Evolutionary conservation across 2,329 filamentous ascomycete genomes (phyloP).

Genomic region (Fusarium citri): DNA sequence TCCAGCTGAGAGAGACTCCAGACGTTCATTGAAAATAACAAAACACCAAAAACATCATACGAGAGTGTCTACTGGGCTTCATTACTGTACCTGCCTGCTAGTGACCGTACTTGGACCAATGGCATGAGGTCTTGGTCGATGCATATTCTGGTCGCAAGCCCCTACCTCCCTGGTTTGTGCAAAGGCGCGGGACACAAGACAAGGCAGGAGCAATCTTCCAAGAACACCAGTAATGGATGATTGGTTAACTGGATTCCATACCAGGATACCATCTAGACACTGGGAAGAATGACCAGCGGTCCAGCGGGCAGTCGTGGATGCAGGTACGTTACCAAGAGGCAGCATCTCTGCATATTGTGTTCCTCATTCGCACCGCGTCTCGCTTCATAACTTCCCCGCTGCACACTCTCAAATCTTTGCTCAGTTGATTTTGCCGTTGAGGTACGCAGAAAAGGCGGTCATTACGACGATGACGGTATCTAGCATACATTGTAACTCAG

Average conservation of each 20-base stretch:
- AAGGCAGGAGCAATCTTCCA: neutral
- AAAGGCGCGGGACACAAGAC: neutral
- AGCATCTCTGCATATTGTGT: neutral
- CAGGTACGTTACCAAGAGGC: neutral
- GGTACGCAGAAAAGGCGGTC: slow-evolving; percentile 29
- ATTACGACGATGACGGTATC: slow-evolving; percentile 3
- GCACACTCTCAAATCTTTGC: slow-evolving; percentile 8
- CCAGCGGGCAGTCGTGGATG: neutral
- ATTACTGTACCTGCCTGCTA: no score
- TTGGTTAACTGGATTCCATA: neutral
- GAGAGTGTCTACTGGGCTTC: no score
- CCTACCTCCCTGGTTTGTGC: neutral
- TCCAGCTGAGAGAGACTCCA: neutral
- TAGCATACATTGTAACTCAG: slow-evolving; percentile 12
- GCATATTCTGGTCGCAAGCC: neutral
- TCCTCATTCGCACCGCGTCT: slow-evolving; percentile 13
- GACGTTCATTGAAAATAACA: neutral
- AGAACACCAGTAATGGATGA: neutral
- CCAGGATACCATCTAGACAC: no score
- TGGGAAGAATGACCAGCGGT: neutral
- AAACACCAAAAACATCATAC: neutral
- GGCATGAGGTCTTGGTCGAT: neutral
- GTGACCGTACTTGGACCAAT: no score
- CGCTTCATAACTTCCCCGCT: slow-evolving; percentile 6
- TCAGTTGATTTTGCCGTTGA: neutral